Evolutionary conservation across 441 rosid genomes (phyloP).

Genomic region (Raphanus hybrid): DNA sequence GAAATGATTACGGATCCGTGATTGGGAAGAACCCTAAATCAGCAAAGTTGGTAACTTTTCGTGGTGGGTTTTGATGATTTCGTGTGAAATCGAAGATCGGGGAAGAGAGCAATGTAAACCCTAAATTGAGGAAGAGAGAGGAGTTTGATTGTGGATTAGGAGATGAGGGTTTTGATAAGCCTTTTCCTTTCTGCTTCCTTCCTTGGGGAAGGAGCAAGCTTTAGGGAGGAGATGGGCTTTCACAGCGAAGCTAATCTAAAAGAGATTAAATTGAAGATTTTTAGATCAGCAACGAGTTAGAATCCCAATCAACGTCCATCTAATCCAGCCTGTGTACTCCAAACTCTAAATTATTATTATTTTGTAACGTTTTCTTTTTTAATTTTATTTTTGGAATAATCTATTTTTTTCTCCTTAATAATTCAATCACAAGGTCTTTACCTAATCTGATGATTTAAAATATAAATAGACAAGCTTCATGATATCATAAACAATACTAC

Average conservation of each 20-base stretch:
- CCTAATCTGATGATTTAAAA: background rate
- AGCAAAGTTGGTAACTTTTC: too few relatives aligned
- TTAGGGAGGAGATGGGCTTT: background rate
- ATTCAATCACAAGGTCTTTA: background rate
- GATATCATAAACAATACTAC: background rate
- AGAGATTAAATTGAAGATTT: background rate
- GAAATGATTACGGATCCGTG: too few relatives aligned
- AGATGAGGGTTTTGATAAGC: constrained; percentile 38
- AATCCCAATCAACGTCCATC: constrained; percentile 33
- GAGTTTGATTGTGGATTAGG: background rate
- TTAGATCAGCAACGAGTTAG: constrained; percentile 31
- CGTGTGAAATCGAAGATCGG: too few relatives aligned
- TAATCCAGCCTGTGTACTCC: constrained; percentile 41
- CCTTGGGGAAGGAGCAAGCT: constrained; percentile 14
- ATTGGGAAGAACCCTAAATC: too few relatives aligned
- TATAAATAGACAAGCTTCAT: background rate
- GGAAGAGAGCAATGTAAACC: too few relatives aligned
- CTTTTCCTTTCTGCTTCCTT: background rate
- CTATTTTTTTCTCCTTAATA: background rate
- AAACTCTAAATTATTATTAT: constrained; percentile 18
- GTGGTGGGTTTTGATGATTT: too few relatives aligned
- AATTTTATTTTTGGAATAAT: constrained; percentile 4
- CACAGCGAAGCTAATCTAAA: constrained; percentile 6
- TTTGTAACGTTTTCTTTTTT: constrained; percentile 18
- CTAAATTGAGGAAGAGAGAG: background rate